These are phyloP conservation scores for Hymenoscyphus infarciens DNA, from an alignment of 2,329 filamentous ascomycete species.

Conservation along the genomic window DNA sequence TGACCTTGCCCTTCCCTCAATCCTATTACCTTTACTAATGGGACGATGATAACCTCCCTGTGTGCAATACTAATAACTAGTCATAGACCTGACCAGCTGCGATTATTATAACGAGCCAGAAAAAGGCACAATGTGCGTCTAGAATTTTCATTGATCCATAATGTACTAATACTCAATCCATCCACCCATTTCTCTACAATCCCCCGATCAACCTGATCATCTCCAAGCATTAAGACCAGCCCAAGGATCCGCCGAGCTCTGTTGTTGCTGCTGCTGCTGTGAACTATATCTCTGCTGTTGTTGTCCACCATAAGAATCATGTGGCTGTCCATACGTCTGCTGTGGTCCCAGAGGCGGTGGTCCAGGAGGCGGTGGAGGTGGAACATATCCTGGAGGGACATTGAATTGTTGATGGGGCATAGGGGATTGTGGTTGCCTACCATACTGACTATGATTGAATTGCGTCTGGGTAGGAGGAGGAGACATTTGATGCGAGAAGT, in stretches of 20 bases:
- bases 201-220: constrained; percentile 33
- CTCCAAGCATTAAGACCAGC: constrained; percentile 69
- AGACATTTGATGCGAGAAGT: constrained; percentile 38
- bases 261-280: constrained; percentile 15
- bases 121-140: not conserved
- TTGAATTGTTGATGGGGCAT: constrained; percentile 39
- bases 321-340: constrained; percentile 46
- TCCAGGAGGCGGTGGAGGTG: constrained; percentile 63
- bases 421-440: constrained; percentile 7
- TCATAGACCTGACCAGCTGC: not conserved
- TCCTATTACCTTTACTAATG: too few species aligned
- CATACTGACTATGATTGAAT: constrained; percentile 21
- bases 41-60: too few species aligned
- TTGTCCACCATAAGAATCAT: constrained; percentile 50
- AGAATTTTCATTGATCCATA: constrained; percentile 7
- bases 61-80: not conserved
- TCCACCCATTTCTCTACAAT: not conserved
- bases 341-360: constrained; percentile 51
- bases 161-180: not conserved
- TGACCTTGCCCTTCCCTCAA: too few species aligned
- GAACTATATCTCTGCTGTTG: constrained; percentile 31
- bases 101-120: not conserved
- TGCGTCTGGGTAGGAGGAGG: constrained; percentile 54
- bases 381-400: constrained; percentile 61
- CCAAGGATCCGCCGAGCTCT: constrained; percentile 55